Conservation (phyloP, 176 grass and related monocot genomes). For the Juncus effusus region DNA sequence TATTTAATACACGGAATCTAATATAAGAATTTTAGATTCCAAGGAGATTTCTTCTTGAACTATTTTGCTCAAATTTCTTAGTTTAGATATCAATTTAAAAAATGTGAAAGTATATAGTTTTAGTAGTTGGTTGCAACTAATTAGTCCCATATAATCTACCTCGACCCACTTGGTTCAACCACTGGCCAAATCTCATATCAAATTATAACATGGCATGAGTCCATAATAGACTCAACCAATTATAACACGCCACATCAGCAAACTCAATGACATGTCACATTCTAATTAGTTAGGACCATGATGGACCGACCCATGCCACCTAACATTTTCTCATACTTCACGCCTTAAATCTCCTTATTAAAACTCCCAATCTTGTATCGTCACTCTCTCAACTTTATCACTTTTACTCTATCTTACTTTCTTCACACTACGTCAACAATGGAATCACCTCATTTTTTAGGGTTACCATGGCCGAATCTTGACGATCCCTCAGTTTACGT, state of each 20-base stretch:
- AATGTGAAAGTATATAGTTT: neutral
- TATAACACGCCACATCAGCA: too few species aligned
- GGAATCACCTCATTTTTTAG: slow-evolving; percentile 29
- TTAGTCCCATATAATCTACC: slow-evolving; percentile 4
- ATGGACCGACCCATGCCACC: neutral
- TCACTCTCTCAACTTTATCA: neutral
- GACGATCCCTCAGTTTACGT: neutral
- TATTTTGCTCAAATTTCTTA: too few species aligned
- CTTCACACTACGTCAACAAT: neutral
- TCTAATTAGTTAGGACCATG: slow-evolving; percentile 2
- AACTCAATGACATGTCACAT: too few species aligned
- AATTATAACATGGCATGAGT: too few species aligned
- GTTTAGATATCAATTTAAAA: too few species aligned
- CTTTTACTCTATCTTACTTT: too few species aligned
- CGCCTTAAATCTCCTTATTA: too few species aligned
- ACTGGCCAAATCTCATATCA: neutral
- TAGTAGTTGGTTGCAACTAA: slow-evolving; percentile 13
- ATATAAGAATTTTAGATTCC: too few species aligned
- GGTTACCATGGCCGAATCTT: slow-evolving; percentile 18
- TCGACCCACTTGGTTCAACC: slow-evolving; percentile 22
- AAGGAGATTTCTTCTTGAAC: too few species aligned
- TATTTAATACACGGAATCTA: too few species aligned
- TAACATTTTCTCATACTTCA: slow-evolving; percentile 4
- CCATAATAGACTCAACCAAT: too few species aligned
- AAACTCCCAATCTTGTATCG: neutral